Conservation (phyloP, 345 rosid genomes). For the Lumnitzera racemosa region DNA sequence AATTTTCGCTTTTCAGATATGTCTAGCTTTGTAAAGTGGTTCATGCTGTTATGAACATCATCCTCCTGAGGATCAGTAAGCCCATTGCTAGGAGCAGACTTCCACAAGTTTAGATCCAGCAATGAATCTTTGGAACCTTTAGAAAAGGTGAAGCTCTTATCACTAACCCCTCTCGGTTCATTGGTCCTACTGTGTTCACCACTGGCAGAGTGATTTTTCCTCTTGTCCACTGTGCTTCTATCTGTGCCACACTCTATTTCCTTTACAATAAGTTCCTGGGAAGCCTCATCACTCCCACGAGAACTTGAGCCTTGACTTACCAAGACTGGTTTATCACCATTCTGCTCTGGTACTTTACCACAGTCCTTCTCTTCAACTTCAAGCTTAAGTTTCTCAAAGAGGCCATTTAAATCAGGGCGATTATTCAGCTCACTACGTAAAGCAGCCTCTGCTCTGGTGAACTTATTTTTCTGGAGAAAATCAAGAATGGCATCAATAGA, state of each 20-base stretch:
- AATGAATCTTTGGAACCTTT: slow-evolving; percentile 41
- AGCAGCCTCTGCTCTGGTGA: slow-evolving; percentile 94
- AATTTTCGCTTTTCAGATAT: slow-evolving; percentile 28
- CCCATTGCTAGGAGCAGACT: slow-evolving; percentile 40
- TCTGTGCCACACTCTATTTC: slow-evolving; percentile 73
- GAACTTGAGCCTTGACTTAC: slow-evolving; percentile 32
- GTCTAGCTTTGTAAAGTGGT: slow-evolving; percentile 24
- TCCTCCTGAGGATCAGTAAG: slow-evolving; percentile 28
- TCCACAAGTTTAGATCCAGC: slow-evolving; percentile 52
- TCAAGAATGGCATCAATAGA: slow-evolving; percentile 74
- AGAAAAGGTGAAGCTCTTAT: slow-evolving; percentile 43
- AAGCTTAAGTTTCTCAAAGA: slow-evolving; percentile 50
- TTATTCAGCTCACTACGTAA: slow-evolving; percentile 69
- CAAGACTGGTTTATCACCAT: slow-evolving; percentile 14
- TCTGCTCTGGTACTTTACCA: slow-evolving; percentile 33
- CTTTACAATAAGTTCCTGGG: slow-evolving; percentile 79
- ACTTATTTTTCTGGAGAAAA: slow-evolving; percentile 65
- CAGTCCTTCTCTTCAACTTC: slow-evolving; percentile 36
- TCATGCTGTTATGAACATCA: slow-evolving; percentile 24
- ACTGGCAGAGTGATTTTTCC: slow-evolving; percentile 37
- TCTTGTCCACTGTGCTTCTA: slow-evolving; percentile 51
- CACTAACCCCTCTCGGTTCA: slow-evolving; percentile 29
- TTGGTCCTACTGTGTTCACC: slow-evolving; percentile 37
- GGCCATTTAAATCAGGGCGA: slow-evolving; percentile 68
- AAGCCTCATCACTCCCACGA: slow-evolving; percentile 37